Percentiles rank a stretch among this genome's conserved stretches.
phyloP scores from a whole-genome alignment of 2,329 filamentous ascomycete species.

The Nemania abortiva region DNA sequence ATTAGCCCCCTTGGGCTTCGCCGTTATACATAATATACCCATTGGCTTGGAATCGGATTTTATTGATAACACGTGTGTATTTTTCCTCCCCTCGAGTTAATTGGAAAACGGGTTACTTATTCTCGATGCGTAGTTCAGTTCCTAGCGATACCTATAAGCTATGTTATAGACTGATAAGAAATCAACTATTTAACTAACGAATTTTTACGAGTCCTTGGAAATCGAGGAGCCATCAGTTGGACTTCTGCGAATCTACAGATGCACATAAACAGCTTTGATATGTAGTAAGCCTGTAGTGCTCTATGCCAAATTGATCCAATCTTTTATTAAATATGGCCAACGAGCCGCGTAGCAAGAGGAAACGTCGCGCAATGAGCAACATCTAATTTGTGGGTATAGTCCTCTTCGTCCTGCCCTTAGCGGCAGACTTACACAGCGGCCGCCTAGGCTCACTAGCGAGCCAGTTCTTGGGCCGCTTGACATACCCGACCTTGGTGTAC shows the following conservation, averaged over 20 bases:
- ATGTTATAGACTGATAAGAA: too few relatives aligned
- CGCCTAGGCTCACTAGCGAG: constrained; percentile 71
- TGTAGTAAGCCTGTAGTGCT: neutral
- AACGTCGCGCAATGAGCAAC: constrained; percentile 9
- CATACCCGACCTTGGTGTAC: constrained; percentile 83
- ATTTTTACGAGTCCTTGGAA: neutral
- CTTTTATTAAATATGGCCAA: neutral
- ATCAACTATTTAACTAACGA: neutral
- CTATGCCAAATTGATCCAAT: constrained; percentile 2
- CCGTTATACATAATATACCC: constrained; percentile 47
- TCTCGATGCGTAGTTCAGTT: too few relatives aligned
- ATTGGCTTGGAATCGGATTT: constrained; percentile 34
- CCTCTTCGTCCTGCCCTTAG: constrained; percentile 67
- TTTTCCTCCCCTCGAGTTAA: neutral
- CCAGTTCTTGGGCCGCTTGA: constrained; percentile 72
- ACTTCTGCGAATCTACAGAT: neutral
- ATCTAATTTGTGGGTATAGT: constrained; percentile 66
- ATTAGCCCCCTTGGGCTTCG: constrained; percentile 31
- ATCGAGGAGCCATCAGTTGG: neutral
- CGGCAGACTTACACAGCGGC: constrained; percentile 77
- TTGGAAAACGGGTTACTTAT: too few relatives aligned
- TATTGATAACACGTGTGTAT: neutral
- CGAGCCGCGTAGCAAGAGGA: neutral
- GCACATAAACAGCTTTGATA: neutral
- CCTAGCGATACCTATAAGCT: too few relatives aligned